Base-by-base conservation (phyloP, 2,329 filamentous ascomycete genomes). In the Anisogramma anomala region DNA sequence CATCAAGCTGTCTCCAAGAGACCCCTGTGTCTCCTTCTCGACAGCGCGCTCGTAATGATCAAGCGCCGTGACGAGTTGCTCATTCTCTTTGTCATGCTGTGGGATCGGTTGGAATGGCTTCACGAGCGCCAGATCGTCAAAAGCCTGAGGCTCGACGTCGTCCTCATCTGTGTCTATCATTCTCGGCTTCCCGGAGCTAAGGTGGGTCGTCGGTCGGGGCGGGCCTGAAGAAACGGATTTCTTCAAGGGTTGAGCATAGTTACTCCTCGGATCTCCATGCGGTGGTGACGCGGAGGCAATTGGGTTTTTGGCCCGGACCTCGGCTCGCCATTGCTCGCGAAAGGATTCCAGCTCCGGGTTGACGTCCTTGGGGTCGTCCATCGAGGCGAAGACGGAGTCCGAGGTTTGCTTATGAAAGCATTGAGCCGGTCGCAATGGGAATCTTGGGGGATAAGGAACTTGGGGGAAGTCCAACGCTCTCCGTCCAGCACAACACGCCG, bases 1-100 rank as follows among this genome's bases (percentile, higher is more conserved):
- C 49, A 74, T 77, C 41, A 98, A 59, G 56, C 89, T 96, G 48
- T 96, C 89, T 4, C 88, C 87, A 37, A 96, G 68, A 48, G 77
- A 91, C 1, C 91, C 91, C 52, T 83, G 76, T 0, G 72, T 74
- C 62, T 98, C 91, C 59, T 80, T 87, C 61, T 93, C 83, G 42
- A 94, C 88, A 3, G 89, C 91, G 56, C 76, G 77, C 58, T 96
- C 91, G 54, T 91, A 96, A 59, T 94, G 84, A 52, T 96, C 91
- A 13, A 98, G 63, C 1, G 91, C 91, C 9, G 88, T 84, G 17
- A 68, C 66, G 4, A 83, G 83, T 51, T 82, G 61, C 42, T 50
- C 58, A 30, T 49, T 46, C 11, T 51, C 53, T 35, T 59, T 53
- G 20, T 52, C 48, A 22, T 45, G 31, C 4, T 46, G 50, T 26